Evolutionary conservation across 1,284 basidiomycete species (phyloP).

Genomic region (Sporisorium scitamineum): DNA sequence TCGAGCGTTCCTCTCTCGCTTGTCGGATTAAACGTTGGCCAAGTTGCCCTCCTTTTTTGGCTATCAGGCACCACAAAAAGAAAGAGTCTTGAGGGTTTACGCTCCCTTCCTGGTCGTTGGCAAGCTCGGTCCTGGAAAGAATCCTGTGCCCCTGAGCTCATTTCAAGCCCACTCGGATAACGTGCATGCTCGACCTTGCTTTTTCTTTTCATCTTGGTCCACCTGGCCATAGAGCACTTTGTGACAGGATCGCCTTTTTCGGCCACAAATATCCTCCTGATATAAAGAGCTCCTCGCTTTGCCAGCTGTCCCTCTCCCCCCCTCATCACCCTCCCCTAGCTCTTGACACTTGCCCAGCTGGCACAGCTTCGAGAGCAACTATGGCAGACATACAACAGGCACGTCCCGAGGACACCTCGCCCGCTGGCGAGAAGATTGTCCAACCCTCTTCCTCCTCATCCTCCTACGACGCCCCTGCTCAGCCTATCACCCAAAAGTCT

Average conservation of each 20-base stretch:
- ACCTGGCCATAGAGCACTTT: neutral
- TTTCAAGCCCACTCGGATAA: neutral
- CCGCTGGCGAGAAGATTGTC: constrained; percentile 21
- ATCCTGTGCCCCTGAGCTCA: neutral
- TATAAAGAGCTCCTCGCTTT: neutral
- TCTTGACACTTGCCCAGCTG: neutral
- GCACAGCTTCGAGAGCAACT: neutral
- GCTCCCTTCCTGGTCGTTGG: too few relatives aligned
- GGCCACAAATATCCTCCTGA: neutral
- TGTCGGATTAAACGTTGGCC: constrained; percentile 12
- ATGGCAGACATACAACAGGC: constrained; percentile 30
- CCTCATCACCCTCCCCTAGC: neutral
- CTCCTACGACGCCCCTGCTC: constrained; percentile 10
- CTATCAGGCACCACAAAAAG: neutral
- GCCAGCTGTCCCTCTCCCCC: neutral
- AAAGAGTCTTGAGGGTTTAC: too few relatives aligned
- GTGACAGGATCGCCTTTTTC: neutral
- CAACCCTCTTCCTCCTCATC: constrained; percentile 1
- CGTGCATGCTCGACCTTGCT: neutral
- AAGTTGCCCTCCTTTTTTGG: constrained; percentile 17
- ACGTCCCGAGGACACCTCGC: constrained; percentile 13
- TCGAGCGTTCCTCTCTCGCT: constrained; percentile 38
- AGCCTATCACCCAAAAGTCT: constrained; percentile 27
- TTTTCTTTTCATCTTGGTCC: neutral
- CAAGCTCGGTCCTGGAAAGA: too few relatives aligned